These are phyloP conservation scores for Ottelia alismoides DNA, from an alignment of 106 monocot genomes.

Conservation along the genomic window DNA sequence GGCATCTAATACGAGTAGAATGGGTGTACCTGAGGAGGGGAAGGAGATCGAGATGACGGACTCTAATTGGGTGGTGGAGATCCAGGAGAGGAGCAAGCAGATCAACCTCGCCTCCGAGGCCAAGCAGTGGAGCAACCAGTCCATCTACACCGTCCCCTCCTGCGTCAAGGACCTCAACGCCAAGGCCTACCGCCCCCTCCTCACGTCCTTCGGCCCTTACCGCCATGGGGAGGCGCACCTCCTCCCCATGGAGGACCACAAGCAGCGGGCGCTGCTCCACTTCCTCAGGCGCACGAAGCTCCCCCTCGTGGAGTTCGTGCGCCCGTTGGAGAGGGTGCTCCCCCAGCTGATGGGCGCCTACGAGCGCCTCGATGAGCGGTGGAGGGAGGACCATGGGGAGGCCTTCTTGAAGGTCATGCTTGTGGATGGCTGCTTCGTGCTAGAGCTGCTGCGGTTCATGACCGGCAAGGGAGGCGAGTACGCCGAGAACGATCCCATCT, in stretches of 20 bases:
- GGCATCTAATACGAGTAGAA: no score
- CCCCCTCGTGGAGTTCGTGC: slow-evolving; percentile 28
- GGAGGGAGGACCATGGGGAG: slow-evolving; percentile 11
- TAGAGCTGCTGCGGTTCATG: slow-evolving; percentile 38
- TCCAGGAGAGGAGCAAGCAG: slow-evolving; percentile 12
- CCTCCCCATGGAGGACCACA: slow-evolving; percentile 58
- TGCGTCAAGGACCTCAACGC: slow-evolving; percentile 57
- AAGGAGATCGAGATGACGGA: no score
- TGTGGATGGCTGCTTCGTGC: slow-evolving; percentile 38
- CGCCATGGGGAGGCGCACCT: slow-evolving; percentile 33
- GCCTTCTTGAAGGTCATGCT: slow-evolving; percentile 30
- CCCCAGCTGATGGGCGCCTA: slow-evolving; percentile 30
- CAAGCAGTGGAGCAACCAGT: slow-evolving; percentile 27
- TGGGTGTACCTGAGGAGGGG: no score
- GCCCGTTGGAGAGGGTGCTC: slow-evolving; percentile 23
- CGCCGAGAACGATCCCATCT: slow-evolving; percentile 63
- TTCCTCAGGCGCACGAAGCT: slow-evolving; percentile 33
- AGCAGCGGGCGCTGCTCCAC: slow-evolving; percentile 51
- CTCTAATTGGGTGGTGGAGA: slow-evolving; percentile 36
- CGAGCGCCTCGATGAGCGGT: slow-evolving; percentile 22
- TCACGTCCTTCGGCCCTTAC: slow-evolving; percentile 67
- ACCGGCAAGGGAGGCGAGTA: slow-evolving; percentile 22
- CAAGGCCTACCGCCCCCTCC: slow-evolving; percentile 48
- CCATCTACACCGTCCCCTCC: slow-evolving; percentile 42
- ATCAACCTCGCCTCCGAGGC: slow-evolving; percentile 14